Evolutionary conservation across 225 moss, liverwort and hornwort genomes (phyloP).

Genomic region (Rhytidiadelphus loreus): DNA sequence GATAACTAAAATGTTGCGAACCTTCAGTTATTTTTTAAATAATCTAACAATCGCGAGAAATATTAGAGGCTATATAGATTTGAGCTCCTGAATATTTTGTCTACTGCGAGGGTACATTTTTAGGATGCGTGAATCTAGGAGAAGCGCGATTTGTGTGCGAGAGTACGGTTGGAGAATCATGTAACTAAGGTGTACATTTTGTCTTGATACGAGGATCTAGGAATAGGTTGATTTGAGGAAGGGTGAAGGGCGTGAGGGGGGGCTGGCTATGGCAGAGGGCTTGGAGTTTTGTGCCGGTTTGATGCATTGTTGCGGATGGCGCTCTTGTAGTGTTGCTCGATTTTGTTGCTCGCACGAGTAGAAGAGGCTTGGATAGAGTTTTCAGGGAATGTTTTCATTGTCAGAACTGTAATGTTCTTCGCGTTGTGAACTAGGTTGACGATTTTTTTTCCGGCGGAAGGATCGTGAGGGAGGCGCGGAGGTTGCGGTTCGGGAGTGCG

Average conservation of each 20-base stretch:
- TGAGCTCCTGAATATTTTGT: accelerated
- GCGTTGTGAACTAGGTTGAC: background rate
- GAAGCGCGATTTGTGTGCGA: background rate
- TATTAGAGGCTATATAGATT: accelerated
- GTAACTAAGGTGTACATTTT: accelerated
- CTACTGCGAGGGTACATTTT: accelerated
- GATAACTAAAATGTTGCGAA: accelerated
- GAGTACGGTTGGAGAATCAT: background rate
- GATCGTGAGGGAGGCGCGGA: background rate
- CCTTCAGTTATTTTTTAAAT: accelerated
- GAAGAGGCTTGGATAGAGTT: background rate
- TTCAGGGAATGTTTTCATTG: background rate
- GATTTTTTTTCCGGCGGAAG: background rate
- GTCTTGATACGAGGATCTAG: background rate
- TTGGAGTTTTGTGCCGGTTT: background rate
- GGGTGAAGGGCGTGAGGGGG: conserved; percentile 3
- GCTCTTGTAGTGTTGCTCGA: background rate
- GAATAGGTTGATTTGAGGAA: background rate
- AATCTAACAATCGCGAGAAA: background rate
- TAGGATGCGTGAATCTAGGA: background rate
- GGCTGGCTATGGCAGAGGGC: conserved; percentile 20
- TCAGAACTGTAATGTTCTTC: background rate
- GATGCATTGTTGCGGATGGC: background rate
- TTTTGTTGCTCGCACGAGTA: background rate
- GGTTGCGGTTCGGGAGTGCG: background rate